These are phyloP conservation scores for Tausonia pullulans DNA, from an alignment of 1,284 basidiomycete species.

Conservation along the genomic window DNA sequence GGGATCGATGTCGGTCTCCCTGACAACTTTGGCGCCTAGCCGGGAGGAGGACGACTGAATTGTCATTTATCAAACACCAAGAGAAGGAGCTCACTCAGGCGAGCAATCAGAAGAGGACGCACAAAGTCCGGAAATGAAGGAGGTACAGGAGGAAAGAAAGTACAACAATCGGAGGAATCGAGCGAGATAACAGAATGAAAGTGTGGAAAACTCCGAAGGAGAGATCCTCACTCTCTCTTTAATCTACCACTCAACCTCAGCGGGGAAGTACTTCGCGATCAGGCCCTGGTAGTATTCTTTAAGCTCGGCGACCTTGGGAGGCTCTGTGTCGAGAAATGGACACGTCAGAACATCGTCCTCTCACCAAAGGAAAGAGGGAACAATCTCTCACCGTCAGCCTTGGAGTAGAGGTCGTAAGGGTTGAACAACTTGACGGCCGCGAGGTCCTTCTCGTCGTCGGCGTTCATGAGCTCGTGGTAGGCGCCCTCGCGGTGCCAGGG, in stretches of 20 bases:
- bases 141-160: no score
- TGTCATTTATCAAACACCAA: no score
- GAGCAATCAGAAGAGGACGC: no score
- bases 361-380: background rate
- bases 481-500: slow-evolving; percentile 56
- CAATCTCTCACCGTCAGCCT: slow-evolving; percentile 46
- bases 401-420: slow-evolving; percentile 81
- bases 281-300: slow-evolving; percentile 70
- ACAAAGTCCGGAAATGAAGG: no score
- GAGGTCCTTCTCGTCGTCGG: slow-evolving; percentile 35
- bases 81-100: no score
- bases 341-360: background rate
- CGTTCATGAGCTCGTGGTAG: slow-evolving; percentile 63
- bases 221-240: no score
- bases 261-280: slow-evolving; percentile 75
- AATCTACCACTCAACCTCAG: slow-evolving; percentile 58
- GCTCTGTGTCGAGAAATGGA: slow-evolving; percentile 24
- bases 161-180: no score
- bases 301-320: slow-evolving; percentile 50
- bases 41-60: no score
- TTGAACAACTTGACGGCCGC: slow-evolving; percentile 26
- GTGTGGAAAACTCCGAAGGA: no score
- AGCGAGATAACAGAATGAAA: no score
- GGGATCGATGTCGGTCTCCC: no score
- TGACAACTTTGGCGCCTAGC: no score